phyloP scores from a whole-genome alignment of 2,329 filamentous ascomycete genomes.

The Trichoderma polysporum region DNA sequence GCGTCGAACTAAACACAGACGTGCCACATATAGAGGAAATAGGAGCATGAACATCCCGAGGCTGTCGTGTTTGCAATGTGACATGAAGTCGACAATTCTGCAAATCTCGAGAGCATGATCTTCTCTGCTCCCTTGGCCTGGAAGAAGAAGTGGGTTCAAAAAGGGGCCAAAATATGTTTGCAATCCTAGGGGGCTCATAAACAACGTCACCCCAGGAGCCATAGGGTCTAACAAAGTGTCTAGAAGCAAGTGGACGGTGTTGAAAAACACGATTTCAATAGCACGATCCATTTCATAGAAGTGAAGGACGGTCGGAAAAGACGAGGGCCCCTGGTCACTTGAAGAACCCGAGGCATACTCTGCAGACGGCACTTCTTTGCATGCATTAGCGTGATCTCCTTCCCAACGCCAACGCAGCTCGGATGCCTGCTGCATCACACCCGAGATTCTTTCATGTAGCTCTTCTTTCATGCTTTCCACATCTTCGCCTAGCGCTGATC shows the following conservation, averaged over 20 bases:
- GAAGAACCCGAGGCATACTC: not conserved
- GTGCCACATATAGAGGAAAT: conserved; percentile 3
- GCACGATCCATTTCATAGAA: not conserved
- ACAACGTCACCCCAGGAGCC: not conserved
- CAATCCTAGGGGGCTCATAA: not conserved
- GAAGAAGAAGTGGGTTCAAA: not conserved
- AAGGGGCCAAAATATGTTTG: not conserved
- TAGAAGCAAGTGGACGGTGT: not conserved
- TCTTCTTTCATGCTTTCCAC: not conserved
- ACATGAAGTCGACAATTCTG: not conserved
- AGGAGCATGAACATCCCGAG: not conserved
- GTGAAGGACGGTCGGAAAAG: not conserved
- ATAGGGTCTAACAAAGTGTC: not conserved
- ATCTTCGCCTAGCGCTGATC: not conserved
- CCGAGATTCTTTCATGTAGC: not conserved
- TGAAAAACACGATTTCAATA: not conserved
- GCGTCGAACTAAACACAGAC: not conserved
- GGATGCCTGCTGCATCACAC: not conserved
- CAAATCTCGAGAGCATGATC: not conserved
- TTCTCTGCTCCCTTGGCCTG: not conserved
- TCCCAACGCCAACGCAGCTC: not conserved
- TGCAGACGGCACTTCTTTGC: not conserved
- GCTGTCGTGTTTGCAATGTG: not conserved
- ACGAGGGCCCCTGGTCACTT: not conserved
- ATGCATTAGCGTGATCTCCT: not conserved